Conservation (phyloP, 768 basidiomycete genomes). For the Suillus occidentalis region DNA sequence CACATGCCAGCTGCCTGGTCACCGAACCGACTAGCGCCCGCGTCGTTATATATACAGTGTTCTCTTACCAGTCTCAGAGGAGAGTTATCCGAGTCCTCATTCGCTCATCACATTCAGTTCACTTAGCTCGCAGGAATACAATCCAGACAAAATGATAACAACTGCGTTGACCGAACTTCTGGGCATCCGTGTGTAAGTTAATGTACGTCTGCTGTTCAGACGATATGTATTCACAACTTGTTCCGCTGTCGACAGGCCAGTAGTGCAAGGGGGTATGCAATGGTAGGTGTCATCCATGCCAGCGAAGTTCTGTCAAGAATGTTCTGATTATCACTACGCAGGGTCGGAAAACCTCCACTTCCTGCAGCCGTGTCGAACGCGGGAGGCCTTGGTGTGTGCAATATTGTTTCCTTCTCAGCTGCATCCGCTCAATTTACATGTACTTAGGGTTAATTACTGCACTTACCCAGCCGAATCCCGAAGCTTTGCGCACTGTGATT, state of each 20-base stretch:
- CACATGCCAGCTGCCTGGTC: not conserved
- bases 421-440: constrained; percentile 1
- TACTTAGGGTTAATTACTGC: constrained; percentile 78
- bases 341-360: constrained; percentile 79
- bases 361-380: constrained; percentile 80
- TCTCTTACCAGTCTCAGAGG: not conserved
- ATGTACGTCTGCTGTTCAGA: not conserved
- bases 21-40: not conserved
- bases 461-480: constrained; percentile 83
- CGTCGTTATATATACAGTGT: not conserved
- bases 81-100: not conserved
- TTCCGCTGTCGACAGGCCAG: constrained; percentile 47
- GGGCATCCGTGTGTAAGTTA: constrained; percentile 62
- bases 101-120: not conserved
- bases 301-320: not conserved
- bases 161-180: constrained; percentile 67
- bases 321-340: constrained; percentile 23
- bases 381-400: constrained; percentile 64
- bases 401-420: not conserved
- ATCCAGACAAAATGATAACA: constrained; percentile 33
- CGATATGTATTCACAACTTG: not conserved
- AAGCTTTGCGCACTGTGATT: constrained; percentile 77
- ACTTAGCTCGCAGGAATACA: not conserved
- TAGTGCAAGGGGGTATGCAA: constrained; percentile 91
- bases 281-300: constrained; percentile 45